Evolutionary conservation across 1,284 basidiomycete species (phyloP).

Genomic region (Earliella scabrosa): DNA sequence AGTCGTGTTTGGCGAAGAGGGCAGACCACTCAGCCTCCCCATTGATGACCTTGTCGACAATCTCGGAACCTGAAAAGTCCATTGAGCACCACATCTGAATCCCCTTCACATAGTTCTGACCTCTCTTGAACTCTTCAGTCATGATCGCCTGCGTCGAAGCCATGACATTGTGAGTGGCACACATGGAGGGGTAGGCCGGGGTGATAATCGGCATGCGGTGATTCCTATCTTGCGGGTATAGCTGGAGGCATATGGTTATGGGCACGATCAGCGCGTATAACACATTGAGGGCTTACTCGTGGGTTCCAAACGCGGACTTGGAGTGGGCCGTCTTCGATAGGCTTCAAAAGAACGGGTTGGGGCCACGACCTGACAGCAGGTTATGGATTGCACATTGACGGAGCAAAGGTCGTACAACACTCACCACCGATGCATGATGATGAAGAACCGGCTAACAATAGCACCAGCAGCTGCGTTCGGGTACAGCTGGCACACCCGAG

Average conservation of each 20-base stretch:
- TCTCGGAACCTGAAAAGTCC: conserved; percentile 74
- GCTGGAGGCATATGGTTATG: conserved; percentile 43
- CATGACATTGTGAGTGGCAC: conserved; percentile 97
- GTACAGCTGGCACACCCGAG: conserved; percentile 98
- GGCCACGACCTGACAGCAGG: conserved; percentile 87
- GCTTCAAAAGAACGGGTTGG: conserved; percentile 94
- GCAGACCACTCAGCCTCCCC: conserved; percentile 88
- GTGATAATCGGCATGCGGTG: conserved; percentile 99
- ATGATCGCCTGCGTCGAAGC: conserved; percentile 96
- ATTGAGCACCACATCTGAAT: not conserved
- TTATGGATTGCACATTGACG: conserved; percentile 17
- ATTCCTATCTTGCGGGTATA: conserved; percentile 91
- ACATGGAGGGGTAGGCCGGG: conserved; percentile 99
- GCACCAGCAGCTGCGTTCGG: conserved; percentile 94
- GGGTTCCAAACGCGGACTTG: conserved; percentile 99
- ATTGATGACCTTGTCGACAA: conserved; percentile 91
- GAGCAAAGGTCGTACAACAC: conserved; percentile 30
- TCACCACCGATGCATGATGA: conserved; percentile 95
- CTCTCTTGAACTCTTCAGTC: conserved; percentile 95
- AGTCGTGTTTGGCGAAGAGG: conserved; percentile 93
- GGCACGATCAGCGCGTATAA: not conserved
- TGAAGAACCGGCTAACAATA: conserved; percentile 96
- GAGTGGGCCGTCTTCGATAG: conserved; percentile 94
- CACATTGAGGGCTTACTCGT: conserved; percentile 61
- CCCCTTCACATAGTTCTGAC: conserved; percentile 44